Evolutionary conservation across 768 basidiomycete genomes (phyloP).

Genomic region (Kondoa subrosea): DNA sequence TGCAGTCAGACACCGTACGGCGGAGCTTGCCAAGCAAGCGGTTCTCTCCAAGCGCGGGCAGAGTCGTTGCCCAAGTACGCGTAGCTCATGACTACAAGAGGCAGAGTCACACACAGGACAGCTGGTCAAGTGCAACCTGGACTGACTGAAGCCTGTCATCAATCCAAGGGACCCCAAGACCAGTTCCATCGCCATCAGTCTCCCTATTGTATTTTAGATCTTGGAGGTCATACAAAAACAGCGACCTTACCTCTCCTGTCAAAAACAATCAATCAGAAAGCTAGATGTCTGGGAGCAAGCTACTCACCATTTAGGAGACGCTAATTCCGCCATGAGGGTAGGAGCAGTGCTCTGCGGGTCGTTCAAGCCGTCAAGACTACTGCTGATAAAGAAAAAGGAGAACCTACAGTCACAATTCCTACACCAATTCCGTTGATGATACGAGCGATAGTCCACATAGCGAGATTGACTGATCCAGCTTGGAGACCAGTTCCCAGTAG

Average conservation of each 20-base stretch:
- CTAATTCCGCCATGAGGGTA: conserved; percentile 15
- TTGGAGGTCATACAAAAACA: no score
- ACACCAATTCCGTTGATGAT: conserved; percentile 26
- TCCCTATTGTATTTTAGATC: no score
- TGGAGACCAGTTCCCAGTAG: conserved; percentile 8
- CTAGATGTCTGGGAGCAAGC: neutral
- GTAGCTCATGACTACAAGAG: no score
- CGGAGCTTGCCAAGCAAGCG: neutral
- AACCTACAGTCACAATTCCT: conserved; percentile 26
- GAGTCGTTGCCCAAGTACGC: neutral
- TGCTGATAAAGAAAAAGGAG: no score
- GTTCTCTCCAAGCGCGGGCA: neutral
- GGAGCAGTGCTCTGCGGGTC: conserved; percentile 21
- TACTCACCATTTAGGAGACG: neutral
- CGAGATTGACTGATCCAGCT: conserved; percentile 20
- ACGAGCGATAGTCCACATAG: conserved; percentile 21
- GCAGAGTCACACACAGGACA: no score
- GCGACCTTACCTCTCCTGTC: no score
- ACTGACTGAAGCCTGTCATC: no score
- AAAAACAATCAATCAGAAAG: no score
- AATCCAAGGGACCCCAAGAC: no score
- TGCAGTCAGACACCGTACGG: neutral
- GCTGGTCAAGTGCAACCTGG: no score
- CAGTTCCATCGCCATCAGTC: no score
- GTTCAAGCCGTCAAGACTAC: no score